Percentiles rank a stretch among this genome's conserved stretches.
Evolutionary conservation across 208 protist genomes (phyloP).

Genomic region (Crithidia bombi): DNA sequence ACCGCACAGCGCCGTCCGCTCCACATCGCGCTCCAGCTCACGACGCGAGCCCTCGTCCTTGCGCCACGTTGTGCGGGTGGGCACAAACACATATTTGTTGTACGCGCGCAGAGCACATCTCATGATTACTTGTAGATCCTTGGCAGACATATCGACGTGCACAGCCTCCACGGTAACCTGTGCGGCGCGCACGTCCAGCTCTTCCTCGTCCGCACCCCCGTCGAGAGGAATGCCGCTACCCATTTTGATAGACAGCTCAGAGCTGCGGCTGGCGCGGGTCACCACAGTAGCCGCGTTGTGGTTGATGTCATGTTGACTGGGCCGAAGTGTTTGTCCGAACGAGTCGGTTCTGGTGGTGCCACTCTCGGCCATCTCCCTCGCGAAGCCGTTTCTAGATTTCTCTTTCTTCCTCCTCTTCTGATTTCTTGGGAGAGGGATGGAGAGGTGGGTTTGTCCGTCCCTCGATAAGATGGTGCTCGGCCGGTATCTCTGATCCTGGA

Average conservation of each 20-base stretch:
- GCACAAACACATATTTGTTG: constrained; percentile 70
- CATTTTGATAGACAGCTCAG: constrained; percentile 23
- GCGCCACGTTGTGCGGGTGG: constrained; percentile 81
- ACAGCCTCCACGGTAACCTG: constrained; percentile 47
- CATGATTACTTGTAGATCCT: constrained; percentile 68
- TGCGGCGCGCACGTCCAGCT: constrained; percentile 63
- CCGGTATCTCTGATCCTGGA: no score
- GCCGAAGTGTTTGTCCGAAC: constrained; percentile 31
- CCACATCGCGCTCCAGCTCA: constrained; percentile 80
- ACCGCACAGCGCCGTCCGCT: constrained; percentile 67
- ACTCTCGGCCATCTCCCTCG: constrained; percentile 5
- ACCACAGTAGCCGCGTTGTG: background rate
- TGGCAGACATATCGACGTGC: constrained; percentile 70
- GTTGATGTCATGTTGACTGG: constrained; percentile 18
- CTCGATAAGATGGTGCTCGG: no score
- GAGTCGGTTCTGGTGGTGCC: background rate
- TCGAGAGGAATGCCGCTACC: constrained; percentile 18
- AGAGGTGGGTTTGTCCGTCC: no score
- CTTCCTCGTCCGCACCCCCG: constrained; percentile 37
- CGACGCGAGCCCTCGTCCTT: constrained; percentile 80
- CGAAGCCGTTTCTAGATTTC: no score
- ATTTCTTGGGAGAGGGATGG: background rate
- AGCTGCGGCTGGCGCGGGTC: constrained; percentile 25
- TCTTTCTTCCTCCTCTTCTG: background rate
- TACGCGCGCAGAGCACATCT: constrained; percentile 65